These are phyloP conservation scores for Neonectria punicea DNA, from an alignment of 2,329 filamentous ascomycete species.

Conservation along the genomic window DNA sequence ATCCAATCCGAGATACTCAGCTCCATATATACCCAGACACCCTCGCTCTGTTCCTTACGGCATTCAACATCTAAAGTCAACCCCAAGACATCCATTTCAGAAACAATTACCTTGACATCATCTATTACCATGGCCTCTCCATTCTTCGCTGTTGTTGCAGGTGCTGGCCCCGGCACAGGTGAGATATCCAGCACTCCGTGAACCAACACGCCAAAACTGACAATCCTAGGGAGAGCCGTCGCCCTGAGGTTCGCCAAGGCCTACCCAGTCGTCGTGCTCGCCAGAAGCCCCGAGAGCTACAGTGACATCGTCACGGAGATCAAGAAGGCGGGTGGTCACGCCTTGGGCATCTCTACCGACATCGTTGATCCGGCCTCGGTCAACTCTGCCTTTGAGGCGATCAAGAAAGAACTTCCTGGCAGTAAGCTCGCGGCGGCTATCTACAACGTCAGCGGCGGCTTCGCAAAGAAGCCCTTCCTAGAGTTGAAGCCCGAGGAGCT, in stretches of 20 bases:
- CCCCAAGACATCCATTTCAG: neutral
- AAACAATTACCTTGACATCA: neutral
- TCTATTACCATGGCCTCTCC: slow-evolving; percentile 33
- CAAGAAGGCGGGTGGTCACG: slow-evolving; percentile 72
- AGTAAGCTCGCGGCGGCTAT: slow-evolving; percentile 71
- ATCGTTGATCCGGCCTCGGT: slow-evolving; percentile 57
- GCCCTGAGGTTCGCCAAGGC: slow-evolving; percentile 69
- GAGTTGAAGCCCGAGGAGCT: slow-evolving; percentile 64
- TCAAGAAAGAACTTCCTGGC: slow-evolving; percentile 67
- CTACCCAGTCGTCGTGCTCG: slow-evolving; percentile 81
- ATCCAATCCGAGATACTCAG: slow-evolving; percentile 9
- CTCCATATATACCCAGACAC: slow-evolving; percentile 6
- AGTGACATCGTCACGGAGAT: slow-evolving; percentile 76
- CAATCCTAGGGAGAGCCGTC: slow-evolving; percentile 53
- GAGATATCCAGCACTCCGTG: slow-evolving; percentile 6
- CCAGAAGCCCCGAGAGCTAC: slow-evolving; percentile 74
- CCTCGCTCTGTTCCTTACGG: neutral
- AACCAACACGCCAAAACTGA: slow-evolving; percentile 14
- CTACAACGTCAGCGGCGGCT: slow-evolving; percentile 72
- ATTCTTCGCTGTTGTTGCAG: slow-evolving; percentile 75
- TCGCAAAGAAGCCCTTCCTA: slow-evolving; percentile 66
- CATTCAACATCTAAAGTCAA: neutral
- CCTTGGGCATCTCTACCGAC: slow-evolving; percentile 73
- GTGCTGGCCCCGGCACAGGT: slow-evolving; percentile 76
- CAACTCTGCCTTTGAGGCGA: slow-evolving; percentile 68